Evolutionary conservation across 1,139 yeast genomes (phyloP).

Genomic region (Pichia sp.): DNA sequence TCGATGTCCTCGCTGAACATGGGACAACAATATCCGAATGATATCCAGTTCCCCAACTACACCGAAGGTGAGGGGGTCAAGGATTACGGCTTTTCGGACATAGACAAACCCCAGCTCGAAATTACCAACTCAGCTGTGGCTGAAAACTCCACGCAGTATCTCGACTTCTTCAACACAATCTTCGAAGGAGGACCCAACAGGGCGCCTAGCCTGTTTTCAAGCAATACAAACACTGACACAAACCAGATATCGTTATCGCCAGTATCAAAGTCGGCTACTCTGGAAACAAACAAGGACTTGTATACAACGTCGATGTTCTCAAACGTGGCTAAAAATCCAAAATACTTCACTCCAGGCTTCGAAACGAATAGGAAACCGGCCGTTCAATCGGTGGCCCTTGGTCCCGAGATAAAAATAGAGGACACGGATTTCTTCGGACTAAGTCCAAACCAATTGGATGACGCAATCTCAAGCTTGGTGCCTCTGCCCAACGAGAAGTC

Average conservation of each 20-base stretch:
- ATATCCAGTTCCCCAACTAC: neutral
- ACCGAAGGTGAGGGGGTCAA: neutral
- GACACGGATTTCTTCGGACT: slow-evolving; percentile 13
- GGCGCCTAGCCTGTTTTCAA: neutral
- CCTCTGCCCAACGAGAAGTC: neutral
- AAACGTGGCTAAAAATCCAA: neutral
- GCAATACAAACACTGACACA: neutral
- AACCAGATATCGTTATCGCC: slow-evolving; percentile 1
- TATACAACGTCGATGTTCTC: neutral
- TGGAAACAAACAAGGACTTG: neutral
- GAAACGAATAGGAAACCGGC: neutral
- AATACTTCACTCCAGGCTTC: neutral
- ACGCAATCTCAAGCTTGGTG: neutral
- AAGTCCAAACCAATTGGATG: slow-evolving; percentile 6
- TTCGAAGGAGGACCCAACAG: neutral
- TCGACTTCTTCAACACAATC: slow-evolving; percentile 1
- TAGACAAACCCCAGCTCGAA: neutral
- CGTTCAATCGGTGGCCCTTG: neutral
- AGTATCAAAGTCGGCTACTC: neutral
- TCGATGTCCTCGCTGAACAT: neutral
- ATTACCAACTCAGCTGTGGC: neutral
- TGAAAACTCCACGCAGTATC: neutral
- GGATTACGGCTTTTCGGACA: neutral
- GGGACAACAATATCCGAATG: neutral
- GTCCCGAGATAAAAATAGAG: slow-evolving; percentile 25